Evolutionary conservation across 495 filamentous ascomycete species (phyloP).

Genomic region (Chaetomium fimeti): DNA sequence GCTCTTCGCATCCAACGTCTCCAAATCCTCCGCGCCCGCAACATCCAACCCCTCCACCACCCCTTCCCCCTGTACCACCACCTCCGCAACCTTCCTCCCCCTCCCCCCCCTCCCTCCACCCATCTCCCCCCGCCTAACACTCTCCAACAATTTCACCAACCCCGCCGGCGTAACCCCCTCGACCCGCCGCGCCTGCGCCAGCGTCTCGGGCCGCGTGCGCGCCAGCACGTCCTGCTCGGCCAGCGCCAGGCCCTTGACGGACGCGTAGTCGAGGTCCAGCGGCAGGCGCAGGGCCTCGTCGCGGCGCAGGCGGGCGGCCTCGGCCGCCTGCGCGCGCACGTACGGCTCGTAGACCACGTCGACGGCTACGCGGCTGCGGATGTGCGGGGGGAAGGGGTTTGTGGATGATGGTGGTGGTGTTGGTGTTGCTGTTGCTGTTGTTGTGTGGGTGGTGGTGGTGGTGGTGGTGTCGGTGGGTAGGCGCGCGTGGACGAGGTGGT

Average conservation of each 20-base stretch:
- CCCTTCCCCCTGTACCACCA: conserved; percentile 9
- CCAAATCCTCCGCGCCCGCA: conserved; percentile 35
- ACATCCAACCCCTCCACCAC: conserved; percentile 32
- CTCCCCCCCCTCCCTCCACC: neutral
- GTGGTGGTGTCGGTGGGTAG: conserved; percentile 40
- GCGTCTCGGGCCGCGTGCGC: conserved; percentile 68
- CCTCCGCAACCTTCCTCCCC: neutral
- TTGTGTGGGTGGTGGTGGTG: too few relatives aligned
- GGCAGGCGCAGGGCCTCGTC: conserved; percentile 78
- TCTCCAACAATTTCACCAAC: conserved; percentile 55
- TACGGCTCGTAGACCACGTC: conserved; percentile 85
- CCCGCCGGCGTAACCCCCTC: conserved; percentile 74
- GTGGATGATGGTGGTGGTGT: neutral
- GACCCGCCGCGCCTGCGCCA: conserved; percentile 84
- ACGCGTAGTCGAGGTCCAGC: conserved; percentile 71
- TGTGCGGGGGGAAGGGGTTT: conserved; percentile 47
- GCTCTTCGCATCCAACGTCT: conserved; percentile 41
- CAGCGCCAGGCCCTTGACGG: conserved; percentile 67
- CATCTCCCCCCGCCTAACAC: conserved; percentile 41
- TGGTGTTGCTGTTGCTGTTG: neutral
- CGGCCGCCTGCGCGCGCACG: conserved; percentile 63
- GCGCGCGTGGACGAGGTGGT: conserved; percentile 30
- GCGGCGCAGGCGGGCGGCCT: conserved; percentile 62
- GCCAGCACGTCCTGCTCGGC: conserved; percentile 74
- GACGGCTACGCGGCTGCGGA: conserved; percentile 68